These are phyloP conservation scores for Beauveria sp. DNA, from an alignment of 2,329 filamentous ascomycete species.

Conservation along the genomic window DNA sequence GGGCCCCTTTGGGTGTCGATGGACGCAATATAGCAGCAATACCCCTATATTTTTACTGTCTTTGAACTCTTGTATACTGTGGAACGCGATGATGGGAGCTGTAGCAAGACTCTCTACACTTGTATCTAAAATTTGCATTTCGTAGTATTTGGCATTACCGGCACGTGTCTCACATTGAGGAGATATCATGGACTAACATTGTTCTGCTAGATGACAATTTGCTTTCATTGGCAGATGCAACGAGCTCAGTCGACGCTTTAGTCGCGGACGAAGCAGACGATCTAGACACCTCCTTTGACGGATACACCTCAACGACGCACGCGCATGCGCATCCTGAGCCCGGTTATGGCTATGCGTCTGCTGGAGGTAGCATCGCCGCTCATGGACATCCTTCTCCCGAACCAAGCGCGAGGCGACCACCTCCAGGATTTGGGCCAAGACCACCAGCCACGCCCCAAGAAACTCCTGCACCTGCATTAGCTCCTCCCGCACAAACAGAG, in stretches of 20 bases:
- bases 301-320: conserved; percentile 13
- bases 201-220: conserved; percentile 52
- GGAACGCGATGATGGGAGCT: conserved; percentile 58
- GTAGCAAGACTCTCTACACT: conserved; percentile 37
- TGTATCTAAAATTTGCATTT: conserved; percentile 35
- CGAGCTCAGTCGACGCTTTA: conserved; percentile 58
- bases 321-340: conserved; percentile 2
- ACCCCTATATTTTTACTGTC: conserved; percentile 28
- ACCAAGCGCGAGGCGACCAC: conserved; percentile 14
- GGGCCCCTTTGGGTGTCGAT: conserved; percentile 26
- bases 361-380: not conserved
- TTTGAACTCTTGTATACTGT: conserved; percentile 27
- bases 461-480: conserved; percentile 13
- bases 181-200: conserved; percentile 33
- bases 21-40: conserved; percentile 35
- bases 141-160: conserved; percentile 19
- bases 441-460: not conserved
- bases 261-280: conserved; percentile 50
- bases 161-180: conserved; percentile 14
- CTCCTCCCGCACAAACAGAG: conserved; percentile 19
- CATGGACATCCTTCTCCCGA: not conserved
- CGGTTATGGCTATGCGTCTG: not conserved
- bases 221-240: conserved; percentile 53
- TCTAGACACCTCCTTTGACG: not conserved
- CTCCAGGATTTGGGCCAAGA: conserved; percentile 22